phyloP scores from a whole-genome alignment of 2,329 filamentous ascomycete species.

The Sclerotinia spermophila region DNA sequence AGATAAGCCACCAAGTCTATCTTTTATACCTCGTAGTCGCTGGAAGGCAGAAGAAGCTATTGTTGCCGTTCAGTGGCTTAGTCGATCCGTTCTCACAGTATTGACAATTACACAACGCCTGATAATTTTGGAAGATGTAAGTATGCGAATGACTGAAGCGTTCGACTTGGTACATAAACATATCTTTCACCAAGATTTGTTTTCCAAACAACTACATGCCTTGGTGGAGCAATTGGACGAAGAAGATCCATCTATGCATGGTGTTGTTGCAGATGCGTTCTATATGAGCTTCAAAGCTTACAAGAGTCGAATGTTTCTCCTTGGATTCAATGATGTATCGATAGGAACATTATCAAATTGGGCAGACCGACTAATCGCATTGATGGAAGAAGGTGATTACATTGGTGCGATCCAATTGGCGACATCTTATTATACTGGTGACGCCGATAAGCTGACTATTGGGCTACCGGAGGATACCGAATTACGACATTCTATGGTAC shows the following conservation, averaged over 20 bases:
- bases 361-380: conserved; percentile 86
- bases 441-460: conserved; percentile 90
- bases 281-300: conserved; percentile 97
- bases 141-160: conserved; percentile 86
- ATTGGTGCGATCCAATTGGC: conserved; percentile 87
- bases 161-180: conserved; percentile 90
- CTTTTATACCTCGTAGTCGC: conserved; percentile 76
- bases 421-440: conserved; percentile 85
- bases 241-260: conserved; percentile 84
- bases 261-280: conserved; percentile 93
- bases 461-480: conserved; percentile 81
- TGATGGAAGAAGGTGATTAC: conserved; percentile 97
- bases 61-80: conserved; percentile 95
- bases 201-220: conserved; percentile 78
- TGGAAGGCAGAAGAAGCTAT: conserved; percentile 96
- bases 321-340: conserved; percentile 91
- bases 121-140: conserved; percentile 85
- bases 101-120: conserved; percentile 92
- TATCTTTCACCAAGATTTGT: conserved; percentile 87
- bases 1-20: conserved; percentile 73
- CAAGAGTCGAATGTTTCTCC: conserved; percentile 85
- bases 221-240: conserved; percentile 88
- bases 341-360: conserved; percentile 94
- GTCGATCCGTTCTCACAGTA: conserved; percentile 84
- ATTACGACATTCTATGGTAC: conserved; percentile 75